Evolutionary conservation across 2,329 filamentous ascomycete genomes (phyloP), one percentile per base, ranked within the genome.

Genomic region (Verticillium dahliae): DNA sequence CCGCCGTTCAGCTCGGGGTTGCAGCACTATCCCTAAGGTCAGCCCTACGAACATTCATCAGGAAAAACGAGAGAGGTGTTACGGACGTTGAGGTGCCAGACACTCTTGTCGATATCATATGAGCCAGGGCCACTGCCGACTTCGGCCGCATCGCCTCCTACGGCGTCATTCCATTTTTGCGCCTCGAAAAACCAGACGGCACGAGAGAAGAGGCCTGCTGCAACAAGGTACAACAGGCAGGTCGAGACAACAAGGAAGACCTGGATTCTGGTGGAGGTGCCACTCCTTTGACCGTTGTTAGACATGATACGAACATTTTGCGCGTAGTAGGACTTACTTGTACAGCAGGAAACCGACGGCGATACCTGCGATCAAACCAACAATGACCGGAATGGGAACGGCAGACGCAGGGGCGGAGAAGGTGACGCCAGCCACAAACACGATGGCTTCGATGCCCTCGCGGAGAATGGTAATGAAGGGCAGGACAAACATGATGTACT

Each of bases 401-500:
- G 92, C 82, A 6, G 83, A 85, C 1, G 90, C 91, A 0, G 91
- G 90, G 3, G 90, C 80, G 1, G 87, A 85, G 60, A 96, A 86
- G 3, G 89, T 89, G 4, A 97, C 92, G 22, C 92, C 92, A 15
- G 90, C 91, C 60, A 96, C 86, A 73, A 96, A 96, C 31, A 96
- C 84, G 39, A 96, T 88, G 0, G 90, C 91, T 73, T 97, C 92
- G 35, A 96, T 84, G 2, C 92, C 92, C 73, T 96, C 92, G 39
- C 92, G 82, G 14, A 96, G 77, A n/a, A 95, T 89, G 0, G 92
- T 96, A 71, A 96, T 82, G 74, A 96, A 96, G 1, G 92, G 92
- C 60, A 96, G 78, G 56, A 91, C 75, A 72, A 96, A 95, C 89
- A 96, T 91, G 70, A 88, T 86, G 71, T 96, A 95, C 73, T 90